Conservation (phyloP, 106 monocot species). For the Dendrobium huoshanense region DNA sequence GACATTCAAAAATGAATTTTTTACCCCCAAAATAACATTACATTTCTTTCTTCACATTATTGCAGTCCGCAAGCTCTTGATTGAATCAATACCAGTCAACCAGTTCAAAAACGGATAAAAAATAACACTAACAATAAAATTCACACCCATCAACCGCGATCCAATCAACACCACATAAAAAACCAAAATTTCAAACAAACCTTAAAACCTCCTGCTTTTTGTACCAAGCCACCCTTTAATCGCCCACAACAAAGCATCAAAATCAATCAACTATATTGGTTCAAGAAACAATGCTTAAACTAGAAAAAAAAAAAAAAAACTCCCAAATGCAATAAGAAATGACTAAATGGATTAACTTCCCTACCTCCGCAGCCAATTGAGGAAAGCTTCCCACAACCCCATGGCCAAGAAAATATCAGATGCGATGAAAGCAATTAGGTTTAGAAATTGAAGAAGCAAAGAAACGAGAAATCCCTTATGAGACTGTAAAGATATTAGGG, state of each 20-base stretch:
- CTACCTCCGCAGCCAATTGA: constrained; percentile 95
- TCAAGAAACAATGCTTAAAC: not conserved
- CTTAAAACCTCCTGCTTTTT: not conserved
- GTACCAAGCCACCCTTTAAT: not conserved
- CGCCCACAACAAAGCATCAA: not conserved
- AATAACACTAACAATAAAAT: not conserved
- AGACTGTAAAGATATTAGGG: not conserved
- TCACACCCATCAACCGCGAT: not conserved
- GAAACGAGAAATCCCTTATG: not conserved
- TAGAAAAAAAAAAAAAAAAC: not conserved
- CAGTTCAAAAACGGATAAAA: not conserved
- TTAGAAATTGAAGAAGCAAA: not conserved
- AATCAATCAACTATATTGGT: not conserved
- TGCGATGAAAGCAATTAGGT: not conserved
- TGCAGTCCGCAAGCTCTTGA: not conserved
- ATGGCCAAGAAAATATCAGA: constrained; percentile 23
- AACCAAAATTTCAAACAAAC: too few species aligned
- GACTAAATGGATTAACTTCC: not conserved
- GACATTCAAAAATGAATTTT: not conserved
- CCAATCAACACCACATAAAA: not conserved
- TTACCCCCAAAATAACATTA: not conserved
- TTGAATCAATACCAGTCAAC: not conserved
- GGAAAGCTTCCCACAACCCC: constrained; percentile 87
- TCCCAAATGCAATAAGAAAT: not conserved
- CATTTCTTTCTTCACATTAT: not conserved